These are phyloP conservation scores for Skeletonema potamos DNA, from an alignment of 108 stramenopile species.

Conservation along the genomic window DNA sequence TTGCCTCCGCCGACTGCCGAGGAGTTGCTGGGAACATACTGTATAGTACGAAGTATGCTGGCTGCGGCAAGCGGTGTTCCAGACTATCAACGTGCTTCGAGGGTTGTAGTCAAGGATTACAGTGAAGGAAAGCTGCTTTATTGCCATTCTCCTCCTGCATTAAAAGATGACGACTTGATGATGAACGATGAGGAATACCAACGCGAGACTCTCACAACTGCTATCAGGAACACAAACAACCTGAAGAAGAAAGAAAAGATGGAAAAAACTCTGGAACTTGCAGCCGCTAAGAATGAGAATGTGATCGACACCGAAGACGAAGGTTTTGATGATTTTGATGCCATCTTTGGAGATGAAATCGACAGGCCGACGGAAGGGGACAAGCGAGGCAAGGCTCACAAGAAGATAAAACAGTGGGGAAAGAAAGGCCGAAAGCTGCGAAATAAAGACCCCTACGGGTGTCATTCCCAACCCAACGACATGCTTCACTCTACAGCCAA, in stretches of 20 bases:
- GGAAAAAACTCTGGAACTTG: conserved; percentile 22
- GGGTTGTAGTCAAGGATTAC: conserved; percentile 95
- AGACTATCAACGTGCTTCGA: conserved; percentile 91
- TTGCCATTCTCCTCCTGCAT: conserved; percentile 89
- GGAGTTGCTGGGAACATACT: conserved; percentile 88
- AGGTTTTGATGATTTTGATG: conserved; percentile 27
- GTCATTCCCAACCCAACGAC: conserved; percentile 72
- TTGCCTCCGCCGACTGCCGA: conserved; percentile 82
- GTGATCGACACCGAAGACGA: conserved; percentile 10
- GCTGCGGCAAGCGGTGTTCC: conserved; percentile 90
- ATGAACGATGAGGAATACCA: conserved; percentile 46
- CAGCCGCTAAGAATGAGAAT: conserved; percentile 4
- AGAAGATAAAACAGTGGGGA: conserved; percentile 77
- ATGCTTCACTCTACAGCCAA: conserved; percentile 23
- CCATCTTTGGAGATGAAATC: conserved; percentile 38
- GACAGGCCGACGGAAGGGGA: conserved; percentile 26
- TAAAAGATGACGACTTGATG: conserved; percentile 15
- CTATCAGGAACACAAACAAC: conserved; percentile 61
- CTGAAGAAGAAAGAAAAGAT: conserved; percentile 57
- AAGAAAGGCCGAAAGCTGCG: conserved; percentile 86
- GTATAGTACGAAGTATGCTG: conserved; percentile 88
- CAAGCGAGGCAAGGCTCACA: conserved; percentile 56
- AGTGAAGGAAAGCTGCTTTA: conserved; percentile 91
- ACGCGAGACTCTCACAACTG: conserved; percentile 66
- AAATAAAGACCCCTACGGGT: conserved; percentile 91